phyloP scores from a whole-genome alignment of 805 yeast genomes.

The Phaffomyces thermotolerans region DNA sequence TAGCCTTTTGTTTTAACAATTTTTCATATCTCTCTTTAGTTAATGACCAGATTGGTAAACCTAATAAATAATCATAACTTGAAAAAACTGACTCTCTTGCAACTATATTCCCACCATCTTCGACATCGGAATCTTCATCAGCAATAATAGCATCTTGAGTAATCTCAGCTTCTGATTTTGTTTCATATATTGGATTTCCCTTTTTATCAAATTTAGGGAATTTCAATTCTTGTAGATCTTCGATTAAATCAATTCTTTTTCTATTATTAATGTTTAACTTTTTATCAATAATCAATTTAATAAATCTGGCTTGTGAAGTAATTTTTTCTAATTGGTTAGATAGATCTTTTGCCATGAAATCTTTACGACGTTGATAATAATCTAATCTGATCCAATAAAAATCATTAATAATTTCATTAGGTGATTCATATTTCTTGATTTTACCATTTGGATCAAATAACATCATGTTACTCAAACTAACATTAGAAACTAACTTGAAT shows the following conservation, averaged over 20 bases:
- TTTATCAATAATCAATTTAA: slow-evolving; percentile 80
- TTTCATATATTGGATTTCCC: slow-evolving; percentile 51
- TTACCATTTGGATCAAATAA: slow-evolving; percentile 89
- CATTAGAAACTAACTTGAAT: slow-evolving; percentile 65
- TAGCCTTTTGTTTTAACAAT: slow-evolving; percentile 64
- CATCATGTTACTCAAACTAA: slow-evolving; percentile 83
- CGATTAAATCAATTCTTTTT: slow-evolving; percentile 55
- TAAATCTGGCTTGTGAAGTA: slow-evolving; percentile 81
- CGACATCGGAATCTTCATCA: slow-evolving; percentile 34
- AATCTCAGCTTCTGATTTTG: slow-evolving; percentile 19
- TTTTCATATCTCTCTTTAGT: slow-evolving; percentile 85
- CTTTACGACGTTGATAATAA: slow-evolving; percentile 87
- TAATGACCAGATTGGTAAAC: slow-evolving; percentile 91
- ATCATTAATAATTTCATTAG: slow-evolving; percentile 73
- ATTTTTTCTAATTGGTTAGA: slow-evolving; percentile 71
- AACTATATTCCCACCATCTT: slow-evolving; percentile 32
- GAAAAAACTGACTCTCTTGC: slow-evolving; percentile 46
- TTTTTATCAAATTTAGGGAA: slow-evolving; percentile 74
- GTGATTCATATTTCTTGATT: slow-evolving; percentile 71
- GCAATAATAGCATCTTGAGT: slow-evolving; percentile 32
- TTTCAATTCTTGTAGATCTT: slow-evolving; percentile 51
- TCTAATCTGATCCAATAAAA: slow-evolving; percentile 84
- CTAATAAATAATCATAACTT: slow-evolving; percentile 78
- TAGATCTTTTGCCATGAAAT: slow-evolving; percentile 57
- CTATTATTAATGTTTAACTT: slow-evolving; percentile 67